A percentile compares a stretch with the other conserved stretches of the same genome.
These are phyloP conservation scores for Parasitella parasitica DNA, from an alignment of 371 early-diverging fungal species.

Conservation along the genomic window DNA sequence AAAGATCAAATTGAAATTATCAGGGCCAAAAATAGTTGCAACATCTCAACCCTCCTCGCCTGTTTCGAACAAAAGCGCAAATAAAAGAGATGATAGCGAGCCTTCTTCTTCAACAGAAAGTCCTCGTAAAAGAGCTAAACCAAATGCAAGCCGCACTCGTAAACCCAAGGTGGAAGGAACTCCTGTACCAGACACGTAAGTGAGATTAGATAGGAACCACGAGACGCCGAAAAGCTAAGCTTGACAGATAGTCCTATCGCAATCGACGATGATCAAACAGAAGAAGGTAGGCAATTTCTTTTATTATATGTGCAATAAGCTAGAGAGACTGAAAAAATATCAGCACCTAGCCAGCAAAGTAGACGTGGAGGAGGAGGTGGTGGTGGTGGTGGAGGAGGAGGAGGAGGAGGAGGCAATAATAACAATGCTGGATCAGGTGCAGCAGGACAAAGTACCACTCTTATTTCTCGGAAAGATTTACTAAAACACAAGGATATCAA, in stretches of 20 bases:
- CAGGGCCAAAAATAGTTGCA: conserved; percentile 14
- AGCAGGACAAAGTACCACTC: neutral
- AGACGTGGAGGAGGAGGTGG: conserved; percentile 3
- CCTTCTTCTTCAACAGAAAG: conserved; percentile 2
- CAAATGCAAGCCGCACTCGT: conserved; percentile 11
- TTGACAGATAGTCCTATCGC: conserved; percentile 5
- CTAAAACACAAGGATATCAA: conserved; percentile 38
- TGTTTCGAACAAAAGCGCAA: conserved; percentile 4
- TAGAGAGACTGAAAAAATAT: too few species aligned
- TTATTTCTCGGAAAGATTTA: conserved; percentile 26
- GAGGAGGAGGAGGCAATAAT: neutral
- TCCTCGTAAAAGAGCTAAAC: conserved; percentile 22
- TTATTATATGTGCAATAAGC: too few species aligned
- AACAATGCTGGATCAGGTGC: neutral
- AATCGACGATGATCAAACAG: conserved; percentile 17
- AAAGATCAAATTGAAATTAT: conserved; percentile 36
- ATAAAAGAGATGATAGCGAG: conserved; percentile 2
- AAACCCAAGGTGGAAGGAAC: conserved; percentile 15
- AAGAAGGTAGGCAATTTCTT: conserved; percentile 16
- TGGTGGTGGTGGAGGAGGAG: neutral
- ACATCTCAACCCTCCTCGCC: conserved; percentile 16
- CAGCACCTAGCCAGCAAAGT: neutral
- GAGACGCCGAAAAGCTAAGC: too few species aligned
- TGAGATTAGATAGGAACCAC: neutral
- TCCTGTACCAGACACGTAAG: conserved; percentile 23